Percentiles rank a stretch among this genome's conserved stretches.
Evolutionary conservation across 139 green algal genomes (phyloP).

Genomic region (Axilococcus clingmanii): DNA sequence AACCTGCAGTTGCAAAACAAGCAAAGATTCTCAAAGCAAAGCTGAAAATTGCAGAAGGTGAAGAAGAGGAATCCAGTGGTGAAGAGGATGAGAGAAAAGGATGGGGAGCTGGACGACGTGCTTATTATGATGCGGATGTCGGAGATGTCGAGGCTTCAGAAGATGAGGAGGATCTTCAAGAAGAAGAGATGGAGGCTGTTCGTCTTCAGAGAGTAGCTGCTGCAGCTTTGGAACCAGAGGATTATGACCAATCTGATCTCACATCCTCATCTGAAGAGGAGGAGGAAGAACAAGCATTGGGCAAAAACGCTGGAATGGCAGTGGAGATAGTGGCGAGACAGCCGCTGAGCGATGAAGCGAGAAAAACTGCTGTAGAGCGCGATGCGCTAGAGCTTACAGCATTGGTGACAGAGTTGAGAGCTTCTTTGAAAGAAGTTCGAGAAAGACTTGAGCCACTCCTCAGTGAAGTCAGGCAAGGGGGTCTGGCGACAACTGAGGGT

Average conservation of each 20-base stretch:
- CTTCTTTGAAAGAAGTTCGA: constrained; percentile 36
- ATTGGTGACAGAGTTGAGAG: constrained; percentile 60
- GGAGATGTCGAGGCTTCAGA: constrained; percentile 37
- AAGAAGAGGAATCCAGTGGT: constrained; percentile 32
- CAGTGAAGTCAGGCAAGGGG: constrained; percentile 48
- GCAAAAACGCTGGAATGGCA: constrained; percentile 16
- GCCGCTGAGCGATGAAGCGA: constrained; percentile 21
- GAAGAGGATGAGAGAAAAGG: constrained; percentile 11
- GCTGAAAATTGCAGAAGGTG: constrained; percentile 43
- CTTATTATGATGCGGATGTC: constrained; percentile 63
- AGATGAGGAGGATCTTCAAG: constrained; percentile 56
- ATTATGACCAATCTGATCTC: constrained; percentile 44
- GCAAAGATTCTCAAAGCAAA: constrained; percentile 51
- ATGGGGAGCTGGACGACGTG: constrained; percentile 60
- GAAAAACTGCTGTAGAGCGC: constrained; percentile 36
- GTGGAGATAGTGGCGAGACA: constrained; percentile 12
- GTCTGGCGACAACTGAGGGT: constrained; percentile 70
- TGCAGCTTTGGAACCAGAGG: constrained; percentile 38
- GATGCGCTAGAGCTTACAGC: constrained; percentile 74
- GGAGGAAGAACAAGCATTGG: constrained; percentile 14
- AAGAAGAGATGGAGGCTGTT: constrained; percentile 63
- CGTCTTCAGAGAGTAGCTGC: constrained; percentile 54
- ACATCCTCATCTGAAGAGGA: constrained; percentile 9
- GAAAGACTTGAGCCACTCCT: constrained; percentile 63
- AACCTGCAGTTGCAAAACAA: constrained; percentile 48